Percentiles rank a stretch among this genome's conserved stretches.
These are phyloP conservation scores for Sedum album DNA, from an alignment of 164 flowering plant genomes.

Conservation along the genomic window DNA sequence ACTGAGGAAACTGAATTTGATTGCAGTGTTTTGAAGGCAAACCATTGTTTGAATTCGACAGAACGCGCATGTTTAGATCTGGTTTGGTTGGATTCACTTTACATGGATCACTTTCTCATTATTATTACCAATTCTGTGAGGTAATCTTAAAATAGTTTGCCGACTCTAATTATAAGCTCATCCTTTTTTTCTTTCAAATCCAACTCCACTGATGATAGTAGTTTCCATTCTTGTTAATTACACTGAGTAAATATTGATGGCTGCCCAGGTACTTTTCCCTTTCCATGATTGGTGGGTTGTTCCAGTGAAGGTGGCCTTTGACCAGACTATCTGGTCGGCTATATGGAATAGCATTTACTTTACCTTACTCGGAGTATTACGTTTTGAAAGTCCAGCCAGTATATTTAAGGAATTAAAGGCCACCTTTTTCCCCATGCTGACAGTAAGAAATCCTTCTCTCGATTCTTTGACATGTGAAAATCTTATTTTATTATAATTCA, in stretches of 20 bases:
- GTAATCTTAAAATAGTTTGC: constrained; percentile 21
- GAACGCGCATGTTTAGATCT: constrained; percentile 59
- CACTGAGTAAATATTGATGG: constrained; percentile 9
- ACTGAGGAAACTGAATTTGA: background rate
- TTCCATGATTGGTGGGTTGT: constrained; percentile 95
- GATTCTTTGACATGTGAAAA: constrained; percentile 10
- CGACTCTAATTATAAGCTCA: background rate
- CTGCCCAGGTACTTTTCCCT: constrained; percentile 68
- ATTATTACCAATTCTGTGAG: constrained; percentile 74
- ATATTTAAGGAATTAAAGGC: constrained; percentile 53
- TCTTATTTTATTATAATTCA: background rate
- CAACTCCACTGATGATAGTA: background rate
- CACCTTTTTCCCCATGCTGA: constrained; percentile 81
- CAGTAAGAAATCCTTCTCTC: constrained; percentile 39
- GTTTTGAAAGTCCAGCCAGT: constrained; percentile 54
- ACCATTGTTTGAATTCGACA: constrained; percentile 65
- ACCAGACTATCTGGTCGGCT: constrained; percentile 86
- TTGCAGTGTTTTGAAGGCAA: constrained; percentile 70
- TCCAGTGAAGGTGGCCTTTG: constrained; percentile 82
- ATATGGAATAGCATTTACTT: constrained; percentile 90
- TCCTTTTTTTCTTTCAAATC: background rate
- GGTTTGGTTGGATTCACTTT: constrained; percentile 73
- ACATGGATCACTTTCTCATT: constrained; percentile 80
- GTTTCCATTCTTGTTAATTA: background rate
- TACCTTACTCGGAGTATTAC: constrained; percentile 52